Evolutionary conservation across 306 rosid genomes (phyloP).

Genomic region (Pyrus communis): DNA sequence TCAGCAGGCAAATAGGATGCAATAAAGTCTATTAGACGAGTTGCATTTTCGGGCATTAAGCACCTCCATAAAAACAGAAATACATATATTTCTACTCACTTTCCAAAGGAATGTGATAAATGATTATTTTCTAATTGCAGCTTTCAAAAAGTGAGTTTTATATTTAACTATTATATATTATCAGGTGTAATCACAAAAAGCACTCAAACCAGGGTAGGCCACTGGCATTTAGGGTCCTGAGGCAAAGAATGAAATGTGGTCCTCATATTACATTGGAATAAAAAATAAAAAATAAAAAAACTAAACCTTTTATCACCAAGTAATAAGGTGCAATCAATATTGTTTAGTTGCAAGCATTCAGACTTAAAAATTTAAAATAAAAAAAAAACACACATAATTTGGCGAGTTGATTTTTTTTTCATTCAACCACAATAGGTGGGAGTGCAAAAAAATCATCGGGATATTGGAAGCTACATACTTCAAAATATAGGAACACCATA

Average conservation of each 20-base stretch:
- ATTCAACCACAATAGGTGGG: neutral
- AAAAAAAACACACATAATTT: neutral
- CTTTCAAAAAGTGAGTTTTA: neutral
- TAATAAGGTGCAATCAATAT: neutral
- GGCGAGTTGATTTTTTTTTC: neutral
- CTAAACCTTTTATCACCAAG: neutral
- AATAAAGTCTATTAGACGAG: neutral
- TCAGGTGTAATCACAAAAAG: neutral
- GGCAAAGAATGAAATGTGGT: neutral
- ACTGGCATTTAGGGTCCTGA: neutral
- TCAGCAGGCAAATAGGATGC: neutral
- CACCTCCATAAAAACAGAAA: neutral
- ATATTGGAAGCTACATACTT: neutral
- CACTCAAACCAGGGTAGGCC: neutral
- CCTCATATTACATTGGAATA: neutral
- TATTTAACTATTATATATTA: neutral
- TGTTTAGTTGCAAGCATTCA: neutral
- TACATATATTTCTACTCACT: neutral
- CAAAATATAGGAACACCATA: neutral
- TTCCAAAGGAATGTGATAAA: neutral
- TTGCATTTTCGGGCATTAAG: neutral
- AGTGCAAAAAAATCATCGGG: neutral
- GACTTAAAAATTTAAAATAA: neutral
- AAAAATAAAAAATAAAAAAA: neutral
- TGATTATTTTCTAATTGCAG: neutral